Evolutionary conservation across 2,329 filamentous ascomycete genomes (phyloP), one percentile per base, ranked within the genome.

Genomic region (Aspergillus fischeri): DNA sequence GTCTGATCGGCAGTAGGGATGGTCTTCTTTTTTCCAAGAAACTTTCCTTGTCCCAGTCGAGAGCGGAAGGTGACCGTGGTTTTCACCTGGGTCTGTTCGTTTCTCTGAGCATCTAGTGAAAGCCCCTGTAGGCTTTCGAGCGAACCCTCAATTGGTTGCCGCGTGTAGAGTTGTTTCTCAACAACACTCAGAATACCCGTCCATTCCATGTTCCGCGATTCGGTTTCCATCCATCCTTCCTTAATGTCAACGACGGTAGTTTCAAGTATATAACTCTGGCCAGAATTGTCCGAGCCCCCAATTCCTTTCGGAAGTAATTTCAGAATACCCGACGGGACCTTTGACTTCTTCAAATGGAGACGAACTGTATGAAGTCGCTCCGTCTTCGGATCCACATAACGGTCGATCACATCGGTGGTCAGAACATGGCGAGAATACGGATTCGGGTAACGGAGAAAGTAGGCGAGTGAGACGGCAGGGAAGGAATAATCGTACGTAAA

Each of bases 361-460:
- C 85, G 80, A 11, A 81, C 79, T 14, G 85, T 87, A 52, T 84
- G 84, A 27, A 88, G 77, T 44, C 81, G 81, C 60, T 85, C 78
- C 2, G 83, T 86, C 27, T 74, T 73, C 2, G 84, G 80, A 35
- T 87, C 85, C 70, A 84, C 83, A 72, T 80, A 77, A 55, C 85
- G 83, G 60, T 83, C 80, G 70, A 88, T 86, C 70, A 86, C 85
- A 75, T 88, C 85, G 65, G 84, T 86, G 52, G 82, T 85, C 63
- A 86, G 77, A 63, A 88, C 85, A 77, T 88, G 85, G 57, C 79
- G 82, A 52, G 81, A 82, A 75, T 86, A 87, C 28, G 85, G 85
- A 65, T 88, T 88, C 1, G 85, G 85, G 67, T 88, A 88, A 65
- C 85, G 85, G 54, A 88, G 81, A 74, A 87, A 87, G 76, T 87